Evolutionary conservation across 352 stramenopile species (phyloP).

Genomic region (Thalassiosira ordinaria): DNA sequence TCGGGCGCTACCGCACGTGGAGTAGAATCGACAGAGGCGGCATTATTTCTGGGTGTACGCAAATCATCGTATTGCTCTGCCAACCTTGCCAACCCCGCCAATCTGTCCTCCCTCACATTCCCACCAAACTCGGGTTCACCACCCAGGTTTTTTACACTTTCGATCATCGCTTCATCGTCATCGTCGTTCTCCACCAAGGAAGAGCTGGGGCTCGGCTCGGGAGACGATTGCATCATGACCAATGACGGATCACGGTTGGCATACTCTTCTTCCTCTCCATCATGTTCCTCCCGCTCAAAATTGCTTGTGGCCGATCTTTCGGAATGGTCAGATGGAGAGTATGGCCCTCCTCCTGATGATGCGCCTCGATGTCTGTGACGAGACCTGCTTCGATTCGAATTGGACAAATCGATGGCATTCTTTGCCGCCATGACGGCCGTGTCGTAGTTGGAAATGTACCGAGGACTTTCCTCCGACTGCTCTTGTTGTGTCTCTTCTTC

Average conservation of each 20-base stretch:
- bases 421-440: constrained; percentile 62
- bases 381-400: constrained; percentile 33
- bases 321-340: no score
- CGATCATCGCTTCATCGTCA: no score
- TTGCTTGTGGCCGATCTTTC: no score
- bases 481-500: not conserved
- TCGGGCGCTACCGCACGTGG: not conserved
- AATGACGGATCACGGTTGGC: constrained; percentile 15
- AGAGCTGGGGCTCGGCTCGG: constrained; percentile 23
- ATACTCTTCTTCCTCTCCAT: constrained; percentile 18
- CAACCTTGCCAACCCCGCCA: not conserved
- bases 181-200: constrained; percentile 21
- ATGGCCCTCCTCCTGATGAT: no score
- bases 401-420: constrained; percentile 56
- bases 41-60: not conserved
- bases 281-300: no score
- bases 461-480: not conserved
- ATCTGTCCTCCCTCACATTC: not conserved
- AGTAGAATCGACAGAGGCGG: not conserved
- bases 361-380: not conserved
- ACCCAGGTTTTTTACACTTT: no score
- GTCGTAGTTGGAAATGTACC: constrained; percentile 49
- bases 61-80: not conserved
- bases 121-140: no score
- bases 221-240: constrained; percentile 13